These are phyloP conservation scores for Lentithecium fluviatile DNA, from an alignment of 495 filamentous ascomycete genomes.

Conservation along the genomic window DNA sequence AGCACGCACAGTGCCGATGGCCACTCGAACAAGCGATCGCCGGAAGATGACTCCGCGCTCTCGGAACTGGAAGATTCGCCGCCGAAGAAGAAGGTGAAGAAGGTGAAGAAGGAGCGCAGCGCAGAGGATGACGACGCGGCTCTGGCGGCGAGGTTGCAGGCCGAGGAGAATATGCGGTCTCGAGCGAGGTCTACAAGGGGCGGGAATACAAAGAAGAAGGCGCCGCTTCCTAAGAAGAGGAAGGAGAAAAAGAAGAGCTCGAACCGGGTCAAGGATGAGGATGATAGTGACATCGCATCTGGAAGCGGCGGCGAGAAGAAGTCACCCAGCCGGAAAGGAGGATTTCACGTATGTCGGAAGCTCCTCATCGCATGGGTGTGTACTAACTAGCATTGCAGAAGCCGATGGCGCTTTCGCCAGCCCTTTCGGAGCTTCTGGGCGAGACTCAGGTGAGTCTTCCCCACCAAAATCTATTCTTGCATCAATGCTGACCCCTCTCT, in stretches of 20 bases:
- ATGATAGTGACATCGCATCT: slow-evolving; percentile 73
- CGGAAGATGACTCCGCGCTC: slow-evolving; percentile 45
- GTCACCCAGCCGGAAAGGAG: slow-evolving; percentile 63
- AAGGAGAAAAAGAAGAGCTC: slow-evolving; percentile 78
- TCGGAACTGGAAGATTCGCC: slow-evolving; percentile 50
- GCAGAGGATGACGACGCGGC: slow-evolving; percentile 72
- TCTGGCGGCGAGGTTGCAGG: slow-evolving; percentile 83
- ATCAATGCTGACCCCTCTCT: slow-evolving; percentile 4
- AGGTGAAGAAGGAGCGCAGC: slow-evolving; percentile 50
- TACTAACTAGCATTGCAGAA: slow-evolving; percentile 51
- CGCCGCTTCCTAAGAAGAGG: slow-evolving; percentile 48
- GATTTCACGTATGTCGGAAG: slow-evolving; percentile 61
- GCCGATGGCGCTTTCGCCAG: slow-evolving; percentile 62
- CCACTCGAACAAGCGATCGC: slow-evolving; percentile 40
- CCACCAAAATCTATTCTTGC: background rate
- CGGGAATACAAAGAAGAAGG: slow-evolving; percentile 52
- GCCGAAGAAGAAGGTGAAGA: slow-evolving; percentile 58
- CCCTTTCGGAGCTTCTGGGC: slow-evolving; percentile 61
- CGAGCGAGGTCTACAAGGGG: slow-evolving; percentile 67
- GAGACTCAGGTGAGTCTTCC: slow-evolving; percentile 47
- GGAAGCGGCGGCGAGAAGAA: slow-evolving; percentile 61
- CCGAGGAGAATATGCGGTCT: slow-evolving; percentile 73
- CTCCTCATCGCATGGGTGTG: slow-evolving; percentile 5
- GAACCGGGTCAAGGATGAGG: slow-evolving; percentile 70
- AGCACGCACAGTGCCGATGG: slow-evolving; percentile 17